These are phyloP conservation scores for Harringtonia lauricola DNA, from an alignment of 2,329 filamentous ascomycete species.

Conservation along the genomic window DNA sequence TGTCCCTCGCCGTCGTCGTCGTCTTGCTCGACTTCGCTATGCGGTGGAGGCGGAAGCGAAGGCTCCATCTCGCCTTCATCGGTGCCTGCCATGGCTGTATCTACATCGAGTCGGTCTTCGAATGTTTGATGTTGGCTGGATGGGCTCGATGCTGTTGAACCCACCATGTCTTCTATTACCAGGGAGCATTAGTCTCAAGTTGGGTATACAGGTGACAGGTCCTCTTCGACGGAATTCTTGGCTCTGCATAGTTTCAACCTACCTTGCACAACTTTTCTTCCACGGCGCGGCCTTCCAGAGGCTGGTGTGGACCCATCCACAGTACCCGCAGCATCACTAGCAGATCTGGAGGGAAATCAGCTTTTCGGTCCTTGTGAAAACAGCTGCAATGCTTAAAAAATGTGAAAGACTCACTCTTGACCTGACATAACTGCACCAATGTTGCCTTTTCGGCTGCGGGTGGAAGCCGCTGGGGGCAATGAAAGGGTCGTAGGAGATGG, in stretches of 20 bases:
- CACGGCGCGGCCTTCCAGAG: conserved; percentile 60
- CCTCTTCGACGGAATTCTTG: no score
- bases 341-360: conserved; percentile 10
- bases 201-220: no score
- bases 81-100: conserved; percentile 61
- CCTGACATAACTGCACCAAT: conserved; percentile 58
- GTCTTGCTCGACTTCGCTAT: not conserved
- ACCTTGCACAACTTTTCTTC: conserved; percentile 50
- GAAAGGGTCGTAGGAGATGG: conserved; percentile 18
- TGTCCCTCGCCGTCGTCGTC: conserved; percentile 49
- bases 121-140: not conserved
- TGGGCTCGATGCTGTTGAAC: not conserved
- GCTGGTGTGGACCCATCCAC: conserved; percentile 47
- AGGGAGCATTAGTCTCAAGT: no score
- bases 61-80: conserved; percentile 38
- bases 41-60: not conserved
- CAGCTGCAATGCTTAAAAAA: not conserved
- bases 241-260: not conserved
- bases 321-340: conserved; percentile 51
- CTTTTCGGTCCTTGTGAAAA: not conserved
- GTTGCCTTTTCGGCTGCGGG: conserved; percentile 50
- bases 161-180: not conserved
- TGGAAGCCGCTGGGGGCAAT: conserved; percentile 25
- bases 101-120: conserved; percentile 18
- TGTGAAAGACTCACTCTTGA: conserved; percentile 41